Evolutionary conservation across 73 alveolate species (phyloP), one percentile per base, ranked within the genome.

Genomic region (Uronychia setigera): DNA sequence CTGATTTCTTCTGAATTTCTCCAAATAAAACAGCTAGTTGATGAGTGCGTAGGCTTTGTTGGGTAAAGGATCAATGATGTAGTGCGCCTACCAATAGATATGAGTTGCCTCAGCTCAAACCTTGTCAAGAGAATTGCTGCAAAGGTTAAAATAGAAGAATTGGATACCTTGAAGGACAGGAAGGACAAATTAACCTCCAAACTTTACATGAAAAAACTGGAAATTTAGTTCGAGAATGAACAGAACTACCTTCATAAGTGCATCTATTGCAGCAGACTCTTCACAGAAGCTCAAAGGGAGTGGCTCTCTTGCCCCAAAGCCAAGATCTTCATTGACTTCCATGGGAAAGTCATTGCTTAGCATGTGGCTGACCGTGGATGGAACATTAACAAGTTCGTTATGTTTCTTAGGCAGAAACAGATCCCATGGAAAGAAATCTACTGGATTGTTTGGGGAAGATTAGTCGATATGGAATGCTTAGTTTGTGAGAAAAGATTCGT

Each of bases 331-430:
- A 92, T 92, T 0, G 97, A 92, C 77, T 92, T 89, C 84, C 93
- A 91, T 33, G 97, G 97, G 33, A 81, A 91, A 26, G 95, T 92
- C 9, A 84, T 92, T 11, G 97, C 97, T 0, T 32, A 89, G 93
- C 97, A 92, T 78, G 93, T 92, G 58, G 94, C 93, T 0, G 97
- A 92, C 80, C 76, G 89, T 76, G 31, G 57, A 78, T 92, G 87
- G 80, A 91, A 84, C 46, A 33, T 85, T 29, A 85, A 89, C 59
- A 88, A 87, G 67, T 92, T 92, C 86, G 58, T 92, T 11, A 29
- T 35, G 60, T 88, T 74, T 74, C 31, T 92, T 19, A 82, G 76
- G 31, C 59, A 92, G 74, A 91, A 92, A 31, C 33, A 75, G 35
- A 80, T 92, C 14, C 59, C 80, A 35, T 92, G 96, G 92, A 88